A percentile compares a stretch with the other conserved stretches of the same genome.
Evolutionary conservation across 371 early-diverging fungal species (phyloP).

Genomic region (Rhizopus delemar): DNA sequence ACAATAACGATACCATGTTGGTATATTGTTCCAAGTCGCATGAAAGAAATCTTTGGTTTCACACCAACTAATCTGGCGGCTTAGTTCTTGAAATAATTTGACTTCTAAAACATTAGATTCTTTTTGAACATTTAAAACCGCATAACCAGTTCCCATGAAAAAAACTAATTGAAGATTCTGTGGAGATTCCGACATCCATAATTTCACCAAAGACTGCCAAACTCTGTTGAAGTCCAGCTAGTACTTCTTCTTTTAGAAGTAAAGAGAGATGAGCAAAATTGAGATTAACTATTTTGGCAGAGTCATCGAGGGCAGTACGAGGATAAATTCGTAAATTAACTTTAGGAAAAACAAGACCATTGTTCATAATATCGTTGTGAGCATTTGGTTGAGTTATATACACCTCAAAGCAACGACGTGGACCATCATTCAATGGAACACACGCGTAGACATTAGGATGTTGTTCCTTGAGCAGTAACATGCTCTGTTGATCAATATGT

Average conservation of each 20-base stretch:
- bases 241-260: too few species aligned
- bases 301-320: neutral
- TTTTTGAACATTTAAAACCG: neutral
- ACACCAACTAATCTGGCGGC: neutral
- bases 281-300: too few species aligned
- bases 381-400: neutral
- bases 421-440: neutral
- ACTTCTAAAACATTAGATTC: too few species aligned
- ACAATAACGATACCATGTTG: conserved; percentile 7
- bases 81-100: neutral
- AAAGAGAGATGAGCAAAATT: too few species aligned
- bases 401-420: neutral
- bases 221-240: too few species aligned
- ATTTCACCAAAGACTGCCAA: neutral
- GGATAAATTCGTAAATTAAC: neutral
- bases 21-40: conserved; percentile 11
- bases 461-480: conserved; percentile 2
- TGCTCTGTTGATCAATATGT: conserved; percentile 6
- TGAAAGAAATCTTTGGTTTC: neutral
- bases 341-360: neutral
- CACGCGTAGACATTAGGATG: neutral
- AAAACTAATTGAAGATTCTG: neutral
- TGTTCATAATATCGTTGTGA: neutral
- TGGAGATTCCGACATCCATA: neutral
- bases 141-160: conserved; percentile 4